Conservation (phyloP, 23 red algal genomes). For the Gracilaria gracilis region DNA sequence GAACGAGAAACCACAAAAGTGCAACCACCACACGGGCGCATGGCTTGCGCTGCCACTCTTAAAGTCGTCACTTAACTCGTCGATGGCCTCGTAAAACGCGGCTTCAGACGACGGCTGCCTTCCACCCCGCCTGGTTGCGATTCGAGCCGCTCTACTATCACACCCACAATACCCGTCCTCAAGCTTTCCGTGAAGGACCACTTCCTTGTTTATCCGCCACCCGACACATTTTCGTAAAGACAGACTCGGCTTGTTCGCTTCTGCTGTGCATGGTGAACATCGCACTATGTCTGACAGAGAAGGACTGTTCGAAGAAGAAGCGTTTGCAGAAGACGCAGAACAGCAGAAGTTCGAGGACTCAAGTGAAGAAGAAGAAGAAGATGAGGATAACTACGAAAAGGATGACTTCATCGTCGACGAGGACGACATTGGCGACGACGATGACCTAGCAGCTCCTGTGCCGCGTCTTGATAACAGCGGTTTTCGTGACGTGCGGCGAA, state of each 20-base stretch:
- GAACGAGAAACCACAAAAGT: not conserved
- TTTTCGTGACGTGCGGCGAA: constrained; percentile 37
- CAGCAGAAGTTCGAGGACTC: constrained; percentile 63
- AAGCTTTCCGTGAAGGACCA: not conserved
- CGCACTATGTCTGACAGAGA: constrained; percentile 36
- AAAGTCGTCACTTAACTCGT: not conserved
- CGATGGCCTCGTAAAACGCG: not conserved
- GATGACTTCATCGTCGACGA: constrained; percentile 90
- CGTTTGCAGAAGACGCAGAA: constrained; percentile 13
- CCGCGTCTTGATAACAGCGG: constrained; percentile 33
- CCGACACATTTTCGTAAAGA: not conserved
- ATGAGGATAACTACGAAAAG: constrained; percentile 89
- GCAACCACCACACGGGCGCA: not conserved
- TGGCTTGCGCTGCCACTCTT: not conserved
- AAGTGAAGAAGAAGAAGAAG: constrained; percentile 78
- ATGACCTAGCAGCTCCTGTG: not conserved
- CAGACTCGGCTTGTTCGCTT: not conserved
- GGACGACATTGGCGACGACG: constrained; percentile 53
- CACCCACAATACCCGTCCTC: not conserved
- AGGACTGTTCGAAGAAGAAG: constrained; percentile 38
- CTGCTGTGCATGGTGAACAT: not conserved
- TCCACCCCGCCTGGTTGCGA: not conserved
- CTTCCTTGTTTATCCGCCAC: not conserved
- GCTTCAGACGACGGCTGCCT: not conserved
- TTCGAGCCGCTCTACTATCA: not conserved